Evolutionary conservation across 2,329 filamentous ascomycete species (phyloP), one percentile per base, ranked within the genome.

Genomic region (Tolypocladium nubicola): DNA sequence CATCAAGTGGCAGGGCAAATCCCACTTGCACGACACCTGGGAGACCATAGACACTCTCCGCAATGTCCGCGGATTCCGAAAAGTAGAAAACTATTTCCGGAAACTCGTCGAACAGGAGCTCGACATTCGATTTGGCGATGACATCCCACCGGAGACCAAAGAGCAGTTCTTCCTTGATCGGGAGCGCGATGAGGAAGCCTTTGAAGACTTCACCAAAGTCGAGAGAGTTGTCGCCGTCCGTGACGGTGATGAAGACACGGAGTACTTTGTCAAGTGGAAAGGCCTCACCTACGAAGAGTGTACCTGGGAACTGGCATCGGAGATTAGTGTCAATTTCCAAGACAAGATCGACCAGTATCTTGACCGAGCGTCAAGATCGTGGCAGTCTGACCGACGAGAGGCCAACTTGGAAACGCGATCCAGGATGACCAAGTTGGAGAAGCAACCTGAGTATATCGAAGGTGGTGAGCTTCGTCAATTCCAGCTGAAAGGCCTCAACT

Each of bases 221-320:
- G 94, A 99, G 71, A 85, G 94, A 65, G 87, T 99, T 58, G 96
- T 99, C 65, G 89, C 89, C 56, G 83, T 87, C 58, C 86, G 89
- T 61, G 84, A 90, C 58, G 88, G 87, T 30, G 90, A 94, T 16
- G 87, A 89, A 10, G 90, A 85, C 53, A 83, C 83, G 0, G 90
- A 97, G 70, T 99, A 99, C 71, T 90, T 86, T 62, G 88, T 97
- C 72, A 99, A 99, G 75, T 99, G 94, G 91, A 96, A 94, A 73
- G 89, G 90, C 13, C 81, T 97, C 55, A 89, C 87, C 55, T 99
- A 99, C 69, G 92, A 97, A 65, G 86, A 87, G 61, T 96, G 89
- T 73, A 99, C 95, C 2, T 99, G 95, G 95, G 94, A 99, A 70
- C 74, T 78, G 45, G 89, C 86, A 43, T 79, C 83, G 7, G 79